phyloP scores from a whole-genome alignment of 1,284 basidiomycete genomes.

The Inonotus obliquus region DNA sequence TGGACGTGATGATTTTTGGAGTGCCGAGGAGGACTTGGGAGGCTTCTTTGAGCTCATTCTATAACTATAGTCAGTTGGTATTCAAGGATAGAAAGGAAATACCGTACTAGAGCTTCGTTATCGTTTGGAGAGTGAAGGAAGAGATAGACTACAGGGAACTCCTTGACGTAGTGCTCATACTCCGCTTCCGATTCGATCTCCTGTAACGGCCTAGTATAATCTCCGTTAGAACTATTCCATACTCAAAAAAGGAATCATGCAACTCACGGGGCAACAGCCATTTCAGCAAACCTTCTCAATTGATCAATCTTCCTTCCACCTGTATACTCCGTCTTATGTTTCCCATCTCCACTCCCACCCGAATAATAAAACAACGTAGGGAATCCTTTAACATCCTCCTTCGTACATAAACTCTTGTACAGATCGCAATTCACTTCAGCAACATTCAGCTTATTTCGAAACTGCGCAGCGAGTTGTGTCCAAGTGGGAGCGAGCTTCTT shows the following conservation, averaged over 20 bases:
- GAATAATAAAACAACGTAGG: slow-evolving; percentile 74
- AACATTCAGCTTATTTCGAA: slow-evolving; percentile 68
- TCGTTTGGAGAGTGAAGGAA: slow-evolving; percentile 57
- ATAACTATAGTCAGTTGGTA: slow-evolving; percentile 4
- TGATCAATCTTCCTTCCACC: slow-evolving; percentile 65
- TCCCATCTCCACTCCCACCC: slow-evolving; percentile 35
- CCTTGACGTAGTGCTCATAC: slow-evolving; percentile 45
- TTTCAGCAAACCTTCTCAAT: slow-evolving; percentile 67
- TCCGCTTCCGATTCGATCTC: slow-evolving; percentile 45
- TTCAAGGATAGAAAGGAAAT: not conserved
- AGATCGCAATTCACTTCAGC: slow-evolving; percentile 87
- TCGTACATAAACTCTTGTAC: slow-evolving; percentile 58
- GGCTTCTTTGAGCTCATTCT: slow-evolving; percentile 46
- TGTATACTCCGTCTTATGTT: slow-evolving; percentile 60
- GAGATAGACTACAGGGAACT: slow-evolving; percentile 68
- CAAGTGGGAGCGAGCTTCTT: slow-evolving; percentile 84
- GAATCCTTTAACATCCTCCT: slow-evolving; percentile 68
- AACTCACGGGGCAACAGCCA: slow-evolving; percentile 59
- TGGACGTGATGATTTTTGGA: slow-evolving; percentile 61
- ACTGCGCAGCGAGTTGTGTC: slow-evolving; percentile 62
- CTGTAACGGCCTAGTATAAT: slow-evolving; percentile 37
- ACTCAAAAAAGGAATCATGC: not conserved
- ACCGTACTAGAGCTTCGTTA: slow-evolving; percentile 37
- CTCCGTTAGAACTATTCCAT: slow-evolving; percentile 10
- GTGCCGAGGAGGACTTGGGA: slow-evolving; percentile 61